A percentile compares a stretch with the other conserved stretches of the same genome.
Conservation (phyloP, 371 early-diverging fungal genomes). For the Rhizomucor pusillus region DNA sequence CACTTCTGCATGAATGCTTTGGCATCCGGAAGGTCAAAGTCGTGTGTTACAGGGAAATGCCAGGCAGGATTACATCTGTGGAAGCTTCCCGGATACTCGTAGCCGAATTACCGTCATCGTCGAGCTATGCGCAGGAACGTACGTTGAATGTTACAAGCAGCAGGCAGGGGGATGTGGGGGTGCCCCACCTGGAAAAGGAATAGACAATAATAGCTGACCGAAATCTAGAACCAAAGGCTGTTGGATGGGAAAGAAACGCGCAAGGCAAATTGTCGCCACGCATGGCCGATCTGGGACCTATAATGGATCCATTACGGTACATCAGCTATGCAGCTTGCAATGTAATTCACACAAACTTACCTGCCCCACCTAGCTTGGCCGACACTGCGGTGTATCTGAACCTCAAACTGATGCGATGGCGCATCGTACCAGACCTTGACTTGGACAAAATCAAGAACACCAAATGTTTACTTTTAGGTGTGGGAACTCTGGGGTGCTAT, state of each 20-base stretch:
- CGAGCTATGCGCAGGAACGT: neutral
- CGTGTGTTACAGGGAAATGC: slow-evolving; percentile 73
- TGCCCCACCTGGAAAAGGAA: neutral
- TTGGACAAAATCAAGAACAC: slow-evolving; percentile 75
- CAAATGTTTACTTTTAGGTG: slow-evolving; percentile 86
- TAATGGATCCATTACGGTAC: slow-evolving; percentile 79
- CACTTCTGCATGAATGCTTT: slow-evolving; percentile 47
- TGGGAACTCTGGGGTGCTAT: slow-evolving; percentile 96
- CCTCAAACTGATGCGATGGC: slow-evolving; percentile 95
- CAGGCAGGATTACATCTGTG: slow-evolving; percentile 8
- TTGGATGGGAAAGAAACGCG: slow-evolving; percentile 92
- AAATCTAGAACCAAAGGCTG: slow-evolving; percentile 50
- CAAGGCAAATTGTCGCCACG: slow-evolving; percentile 81
- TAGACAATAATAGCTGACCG: neutral
- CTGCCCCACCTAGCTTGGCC: slow-evolving; percentile 59
- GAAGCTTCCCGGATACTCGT: slow-evolving; percentile 17
- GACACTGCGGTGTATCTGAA: slow-evolving; percentile 90
- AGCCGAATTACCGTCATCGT: slow-evolving; percentile 18
- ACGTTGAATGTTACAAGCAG: slow-evolving; percentile 3
- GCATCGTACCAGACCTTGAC: slow-evolving; percentile 81
- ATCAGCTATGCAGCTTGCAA: slow-evolving; percentile 2
- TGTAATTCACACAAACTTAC: neutral
- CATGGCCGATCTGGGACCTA: slow-evolving; percentile 76
- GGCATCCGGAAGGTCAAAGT: slow-evolving; percentile 49
- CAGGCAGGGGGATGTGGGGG: slow-evolving; percentile 13